phyloP scores from a whole-genome alignment of 345 rosid species.

The Citrus sp. region DNA sequence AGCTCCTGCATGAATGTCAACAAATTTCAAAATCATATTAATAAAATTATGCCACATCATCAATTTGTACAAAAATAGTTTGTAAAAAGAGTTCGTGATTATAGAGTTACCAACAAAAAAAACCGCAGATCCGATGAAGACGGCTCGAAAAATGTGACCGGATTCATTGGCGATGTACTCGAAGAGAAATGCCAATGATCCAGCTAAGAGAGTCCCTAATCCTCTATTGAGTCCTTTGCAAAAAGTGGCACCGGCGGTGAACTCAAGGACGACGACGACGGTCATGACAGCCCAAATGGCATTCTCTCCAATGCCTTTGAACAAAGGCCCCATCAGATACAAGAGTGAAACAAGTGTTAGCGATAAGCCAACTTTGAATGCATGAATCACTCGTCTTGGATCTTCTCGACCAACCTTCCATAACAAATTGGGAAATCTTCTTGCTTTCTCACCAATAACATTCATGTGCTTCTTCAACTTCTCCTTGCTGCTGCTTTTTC shows the following conservation, averaged over 20 bases:
- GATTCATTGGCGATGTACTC: slow-evolving; percentile 56
- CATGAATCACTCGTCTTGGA: slow-evolving; percentile 66
- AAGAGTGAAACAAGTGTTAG: slow-evolving; percentile 65
- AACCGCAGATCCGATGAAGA: slow-evolving; percentile 73
- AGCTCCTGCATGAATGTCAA: slow-evolving; percentile 42
- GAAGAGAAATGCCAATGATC: slow-evolving; percentile 63
- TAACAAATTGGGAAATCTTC: slow-evolving; percentile 24
- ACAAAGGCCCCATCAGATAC: slow-evolving; percentile 65
- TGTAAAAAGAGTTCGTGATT: too few relatives aligned
- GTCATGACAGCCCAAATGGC: slow-evolving; percentile 90
- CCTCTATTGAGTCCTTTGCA: slow-evolving; percentile 87
- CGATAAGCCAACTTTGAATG: slow-evolving; percentile 75
- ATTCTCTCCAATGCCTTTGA: slow-evolving; percentile 49
- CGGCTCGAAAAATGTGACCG: slow-evolving; percentile 51
- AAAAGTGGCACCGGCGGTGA: slow-evolving; percentile 79
- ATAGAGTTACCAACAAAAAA: slow-evolving; percentile 52
- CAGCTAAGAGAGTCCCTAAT: slow-evolving; percentile 69
- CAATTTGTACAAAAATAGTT: too few relatives aligned
- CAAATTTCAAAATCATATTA: too few relatives aligned
- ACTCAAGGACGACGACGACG: slow-evolving; percentile 83
- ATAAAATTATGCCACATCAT: too few relatives aligned
- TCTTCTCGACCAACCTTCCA: slow-evolving; percentile 65
- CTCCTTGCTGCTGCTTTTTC: not conserved
- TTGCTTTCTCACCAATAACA: slow-evolving; percentile 28
- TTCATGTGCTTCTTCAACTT: slow-evolving; percentile 25